Percentiles rank a stretch among this genome's conserved stretches.
Conservation (phyloP, 192 early-diverging fungal species). For the Coemansia sp. region DNA sequence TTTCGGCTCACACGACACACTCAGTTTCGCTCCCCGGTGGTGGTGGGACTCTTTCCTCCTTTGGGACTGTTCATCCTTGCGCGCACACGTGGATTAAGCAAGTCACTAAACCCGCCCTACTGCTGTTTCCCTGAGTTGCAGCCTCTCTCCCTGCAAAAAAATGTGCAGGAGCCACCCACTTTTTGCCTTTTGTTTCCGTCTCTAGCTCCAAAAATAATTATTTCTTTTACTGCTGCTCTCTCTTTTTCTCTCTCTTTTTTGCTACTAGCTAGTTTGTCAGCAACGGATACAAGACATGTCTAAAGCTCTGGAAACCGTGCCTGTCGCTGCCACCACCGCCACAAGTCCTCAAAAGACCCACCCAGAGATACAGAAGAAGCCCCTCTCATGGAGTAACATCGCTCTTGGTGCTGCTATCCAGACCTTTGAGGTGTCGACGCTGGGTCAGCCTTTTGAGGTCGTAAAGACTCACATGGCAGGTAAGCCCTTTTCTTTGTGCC, state of each 20-base stretch:
- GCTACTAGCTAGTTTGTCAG: not conserved
- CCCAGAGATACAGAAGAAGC: slow-evolving; percentile 70
- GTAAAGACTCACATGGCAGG: slow-evolving; percentile 92
- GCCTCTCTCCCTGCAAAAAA: not conserved
- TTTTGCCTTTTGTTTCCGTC: not conserved
- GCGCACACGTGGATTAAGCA: not conserved
- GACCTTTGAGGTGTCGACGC: slow-evolving; percentile 87
- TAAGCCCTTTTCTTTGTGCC: slow-evolving; percentile 2
- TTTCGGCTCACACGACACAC: not conserved
- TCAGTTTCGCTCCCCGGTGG: not conserved
- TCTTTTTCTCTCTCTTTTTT: not conserved
- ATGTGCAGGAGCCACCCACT: not conserved
- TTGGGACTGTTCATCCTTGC: not conserved
- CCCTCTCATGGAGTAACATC: slow-evolving; percentile 82
- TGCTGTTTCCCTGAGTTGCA: not conserved
- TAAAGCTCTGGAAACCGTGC: slow-evolving; percentile 19
- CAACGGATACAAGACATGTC: slow-evolving; percentile 21
- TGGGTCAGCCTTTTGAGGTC: slow-evolving; percentile 96
- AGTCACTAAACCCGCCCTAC: not conserved
- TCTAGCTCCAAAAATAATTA: not conserved
- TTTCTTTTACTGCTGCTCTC: not conserved
- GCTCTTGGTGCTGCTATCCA: slow-evolving; percentile 85
- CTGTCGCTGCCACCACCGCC: not conserved
- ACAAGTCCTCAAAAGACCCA: not conserved
- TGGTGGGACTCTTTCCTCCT: not conserved